A percentile compares a stretch with the other conserved stretches of the same genome.
These are phyloP conservation scores for Picochlorum costavermella DNA, from an alignment of 139 green algal species.

Conservation along the genomic window DNA sequence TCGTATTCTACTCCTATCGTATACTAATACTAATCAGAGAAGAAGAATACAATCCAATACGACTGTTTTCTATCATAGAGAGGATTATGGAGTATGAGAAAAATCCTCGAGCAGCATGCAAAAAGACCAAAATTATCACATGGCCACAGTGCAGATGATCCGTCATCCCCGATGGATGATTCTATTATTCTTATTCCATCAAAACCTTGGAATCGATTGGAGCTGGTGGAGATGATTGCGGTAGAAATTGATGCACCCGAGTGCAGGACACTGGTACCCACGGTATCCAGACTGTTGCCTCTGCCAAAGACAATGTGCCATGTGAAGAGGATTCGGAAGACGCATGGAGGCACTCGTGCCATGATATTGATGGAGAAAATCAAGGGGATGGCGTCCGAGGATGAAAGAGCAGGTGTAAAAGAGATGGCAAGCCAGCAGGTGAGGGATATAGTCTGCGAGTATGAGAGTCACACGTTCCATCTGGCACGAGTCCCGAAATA, in stretches of 20 bases:
- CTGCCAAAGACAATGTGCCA: neutral
- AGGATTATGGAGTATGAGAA: too few species aligned
- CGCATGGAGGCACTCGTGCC: neutral
- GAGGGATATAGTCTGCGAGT: neutral
- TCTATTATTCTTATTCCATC: neutral
- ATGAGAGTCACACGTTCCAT: constrained; percentile 1
- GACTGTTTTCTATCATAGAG: too few species aligned
- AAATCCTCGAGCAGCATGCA: too few species aligned
- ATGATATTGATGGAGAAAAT: neutral
- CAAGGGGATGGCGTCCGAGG: neutral
- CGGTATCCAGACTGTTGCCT: neutral
- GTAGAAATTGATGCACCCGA: neutral
- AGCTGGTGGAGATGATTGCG: neutral
- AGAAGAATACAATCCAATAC: too few species aligned
- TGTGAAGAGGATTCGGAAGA: constrained; percentile 4
- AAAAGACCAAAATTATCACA: too few species aligned
- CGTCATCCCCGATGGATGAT: too few species aligned
- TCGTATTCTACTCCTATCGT: too few species aligned
- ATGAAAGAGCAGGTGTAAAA: too few species aligned
- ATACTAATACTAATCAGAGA: too few species aligned
- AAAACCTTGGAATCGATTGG: neutral
- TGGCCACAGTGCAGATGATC: too few species aligned
- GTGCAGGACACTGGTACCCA: neutral
- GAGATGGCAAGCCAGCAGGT: too few species aligned
- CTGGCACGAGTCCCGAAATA: constrained; percentile 31